phyloP scores from a whole-genome alignment of 2,329 filamentous ascomycete genomes.

The Albophoma yamanashiensis region DNA sequence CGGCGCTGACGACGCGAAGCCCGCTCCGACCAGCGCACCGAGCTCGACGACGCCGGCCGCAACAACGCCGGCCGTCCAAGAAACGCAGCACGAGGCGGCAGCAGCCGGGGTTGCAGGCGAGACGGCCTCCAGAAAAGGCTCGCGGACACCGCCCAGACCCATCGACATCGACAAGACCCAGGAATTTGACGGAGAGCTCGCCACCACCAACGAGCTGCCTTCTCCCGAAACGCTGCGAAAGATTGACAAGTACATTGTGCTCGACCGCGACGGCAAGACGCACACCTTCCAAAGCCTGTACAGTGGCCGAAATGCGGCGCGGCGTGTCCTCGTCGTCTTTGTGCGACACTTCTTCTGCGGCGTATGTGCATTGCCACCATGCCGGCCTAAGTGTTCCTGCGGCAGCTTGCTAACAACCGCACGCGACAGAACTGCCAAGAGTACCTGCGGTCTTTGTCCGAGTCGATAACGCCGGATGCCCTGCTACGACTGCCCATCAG shows the following conservation, averaged over 20 bases:
- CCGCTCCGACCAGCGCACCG: background rate
- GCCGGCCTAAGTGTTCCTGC: background rate
- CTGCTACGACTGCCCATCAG: slow-evolving; percentile 40
- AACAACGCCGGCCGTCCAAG: background rate
- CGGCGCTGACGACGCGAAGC: background rate
- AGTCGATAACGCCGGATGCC: slow-evolving; percentile 40
- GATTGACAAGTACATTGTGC: slow-evolving; percentile 45
- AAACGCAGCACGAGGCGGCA: background rate
- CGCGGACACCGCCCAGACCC: slow-evolving; percentile 11
- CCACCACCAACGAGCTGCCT: slow-evolving; percentile 45
- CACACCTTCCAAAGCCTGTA: slow-evolving; percentile 55
- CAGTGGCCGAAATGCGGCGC: slow-evolving; percentile 39
- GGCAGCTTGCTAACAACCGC: slow-evolving; percentile 6
- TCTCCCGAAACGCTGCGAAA: slow-evolving; percentile 34
- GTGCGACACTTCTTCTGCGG: slow-evolving; percentile 75
- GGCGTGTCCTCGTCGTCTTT: slow-evolving; percentile 59
- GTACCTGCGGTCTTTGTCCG: slow-evolving; percentile 53
- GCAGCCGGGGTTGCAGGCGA: background rate
- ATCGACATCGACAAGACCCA: slow-evolving; percentile 26
- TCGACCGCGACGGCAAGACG: slow-evolving; percentile 50
- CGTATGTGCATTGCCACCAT: slow-evolving; percentile 37
- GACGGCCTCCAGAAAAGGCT: background rate
- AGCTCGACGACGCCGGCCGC: background rate
- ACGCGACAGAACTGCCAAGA: slow-evolving; percentile 59
- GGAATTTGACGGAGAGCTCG: slow-evolving; percentile 46